Conservation (phyloP, 1,139 yeast genomes). For the Lodderomyces theae region DNA sequence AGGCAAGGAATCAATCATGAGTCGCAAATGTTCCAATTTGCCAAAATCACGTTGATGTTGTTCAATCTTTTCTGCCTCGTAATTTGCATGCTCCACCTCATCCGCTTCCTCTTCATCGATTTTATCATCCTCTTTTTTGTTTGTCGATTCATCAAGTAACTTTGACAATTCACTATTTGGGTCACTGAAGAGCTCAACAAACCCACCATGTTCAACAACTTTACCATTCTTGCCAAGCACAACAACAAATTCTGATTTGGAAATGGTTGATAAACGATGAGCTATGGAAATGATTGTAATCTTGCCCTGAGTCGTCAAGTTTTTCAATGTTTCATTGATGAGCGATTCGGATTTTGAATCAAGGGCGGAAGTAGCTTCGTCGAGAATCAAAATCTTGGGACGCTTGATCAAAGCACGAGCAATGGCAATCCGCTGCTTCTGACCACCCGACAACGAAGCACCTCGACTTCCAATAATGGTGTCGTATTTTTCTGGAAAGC, state of each 20-base stretch:
- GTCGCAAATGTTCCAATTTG: slow-evolving; percentile 31
- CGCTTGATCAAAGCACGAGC: slow-evolving; percentile 74
- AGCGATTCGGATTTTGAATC: slow-evolving; percentile 71
- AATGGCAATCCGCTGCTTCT: slow-evolving; percentile 83
- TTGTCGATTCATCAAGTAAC: slow-evolving; percentile 39
- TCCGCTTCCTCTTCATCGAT: slow-evolving; percentile 22
- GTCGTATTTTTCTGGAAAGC: slow-evolving; percentile 53
- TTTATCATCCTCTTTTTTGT: slow-evolving; percentile 21
- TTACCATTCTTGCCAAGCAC: slow-evolving; percentile 49
- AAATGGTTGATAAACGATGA: slow-evolving; percentile 80
- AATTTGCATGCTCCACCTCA: slow-evolving; percentile 24
- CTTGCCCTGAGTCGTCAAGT: slow-evolving; percentile 54
- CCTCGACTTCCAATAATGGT: slow-evolving; percentile 57
- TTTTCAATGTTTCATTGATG: slow-evolving; percentile 58
- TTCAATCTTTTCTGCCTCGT: slow-evolving; percentile 28
- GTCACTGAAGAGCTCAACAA: slow-evolving; percentile 42
- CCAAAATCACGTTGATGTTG: slow-evolving; percentile 17
- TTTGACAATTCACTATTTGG: slow-evolving; percentile 45
- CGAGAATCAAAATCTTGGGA: slow-evolving; percentile 62
- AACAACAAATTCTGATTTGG: slow-evolving; percentile 53
- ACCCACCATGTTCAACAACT: slow-evolving; percentile 43
- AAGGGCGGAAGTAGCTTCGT: slow-evolving; percentile 78
- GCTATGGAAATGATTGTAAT: slow-evolving; percentile 90
- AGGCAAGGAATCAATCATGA: slow-evolving; percentile 41
- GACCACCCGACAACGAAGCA: slow-evolving; percentile 75